Evolutionary conservation across 495 filamentous ascomycete genomes (phyloP).

Genomic region (Tuber indicum): DNA sequence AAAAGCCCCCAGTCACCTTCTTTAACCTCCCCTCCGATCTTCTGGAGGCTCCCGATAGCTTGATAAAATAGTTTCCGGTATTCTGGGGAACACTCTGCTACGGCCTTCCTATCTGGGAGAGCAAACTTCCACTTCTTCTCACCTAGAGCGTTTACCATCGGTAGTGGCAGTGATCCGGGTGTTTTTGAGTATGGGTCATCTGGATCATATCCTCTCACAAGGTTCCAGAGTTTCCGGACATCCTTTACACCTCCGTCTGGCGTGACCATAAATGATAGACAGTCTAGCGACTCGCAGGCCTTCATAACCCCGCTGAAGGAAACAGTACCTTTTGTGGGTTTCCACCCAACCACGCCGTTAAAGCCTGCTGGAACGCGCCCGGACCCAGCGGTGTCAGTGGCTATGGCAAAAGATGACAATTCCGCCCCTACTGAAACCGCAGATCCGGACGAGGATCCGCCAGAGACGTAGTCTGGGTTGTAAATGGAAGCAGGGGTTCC

Average conservation of each 20-base stretch:
- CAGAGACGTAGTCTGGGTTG: conserved; percentile 54
- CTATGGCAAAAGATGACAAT: conserved; percentile 58
- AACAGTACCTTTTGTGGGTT: conserved; percentile 60
- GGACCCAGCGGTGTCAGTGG: conserved; percentile 62
- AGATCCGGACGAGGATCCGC: conserved; percentile 59
- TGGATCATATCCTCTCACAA: conserved; percentile 51
- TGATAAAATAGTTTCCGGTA: conserved; percentile 48
- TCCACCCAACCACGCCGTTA: conserved; percentile 62
- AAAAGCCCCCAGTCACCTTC: conserved; percentile 53
- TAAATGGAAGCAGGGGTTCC: conserved; percentile 52
- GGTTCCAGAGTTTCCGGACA: conserved; percentile 52
- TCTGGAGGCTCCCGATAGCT: conserved; percentile 46
- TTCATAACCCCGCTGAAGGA: conserved; percentile 55
- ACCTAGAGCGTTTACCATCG: conserved; percentile 51
- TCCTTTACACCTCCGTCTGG: conserved; percentile 46
- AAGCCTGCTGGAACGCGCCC: conserved; percentile 57
- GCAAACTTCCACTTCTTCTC: conserved; percentile 51
- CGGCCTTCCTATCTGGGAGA: conserved; percentile 47
- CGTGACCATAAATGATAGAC: conserved; percentile 53
- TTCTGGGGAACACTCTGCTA: conserved; percentile 47
- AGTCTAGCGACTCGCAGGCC: conserved; percentile 58
- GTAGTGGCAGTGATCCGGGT: conserved; percentile 42
- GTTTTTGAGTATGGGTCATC: conserved; percentile 55
- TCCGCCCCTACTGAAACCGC: conserved; percentile 53
- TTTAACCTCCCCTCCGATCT: conserved; percentile 47